Percentiles rank a stretch among this genome's conserved stretches.
phyloP scores from a whole-genome alignment of 2,329 filamentous ascomycete genomes.

The Cladosporium sp. region DNA sequence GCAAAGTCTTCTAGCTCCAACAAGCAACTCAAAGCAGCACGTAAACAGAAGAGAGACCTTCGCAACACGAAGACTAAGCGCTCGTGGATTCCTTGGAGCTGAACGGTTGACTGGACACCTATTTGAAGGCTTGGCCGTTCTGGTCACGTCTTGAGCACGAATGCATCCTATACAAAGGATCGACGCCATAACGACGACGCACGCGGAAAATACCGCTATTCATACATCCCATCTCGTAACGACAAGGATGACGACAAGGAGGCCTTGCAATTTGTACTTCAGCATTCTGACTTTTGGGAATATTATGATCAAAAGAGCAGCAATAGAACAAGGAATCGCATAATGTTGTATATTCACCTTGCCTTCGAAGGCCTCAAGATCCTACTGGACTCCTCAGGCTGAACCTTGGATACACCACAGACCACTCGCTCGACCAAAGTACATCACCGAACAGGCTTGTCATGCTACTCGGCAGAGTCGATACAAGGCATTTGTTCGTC shows the following conservation, averaged over 20 bases:
- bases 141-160: neutral
- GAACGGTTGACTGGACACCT: neutral
- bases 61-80: constrained; percentile 21
- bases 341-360: neutral
- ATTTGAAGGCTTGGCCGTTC: neutral
- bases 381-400: neutral
- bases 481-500: neutral
- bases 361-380: neutral
- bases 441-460: neutral
- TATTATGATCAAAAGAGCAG: neutral
- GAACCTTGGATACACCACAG: neutral
- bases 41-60: constrained; percentile 21
- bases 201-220: neutral
- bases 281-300: neutral
- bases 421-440: neutral
- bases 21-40: constrained; percentile 18
- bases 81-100: constrained; percentile 25
- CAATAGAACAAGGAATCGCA: neutral
- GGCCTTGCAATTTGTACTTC: neutral
- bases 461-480: neutral
- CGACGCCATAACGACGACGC: neutral
- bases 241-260: neutral
- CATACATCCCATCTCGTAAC: neutral
- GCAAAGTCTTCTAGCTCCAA: constrained; percentile 12
- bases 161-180: neutral